Evolutionary conservation across 208 protist species (phyloP), one percentile per base, ranked within the genome.

Genomic region (Leishmania tarentolae): DNA sequence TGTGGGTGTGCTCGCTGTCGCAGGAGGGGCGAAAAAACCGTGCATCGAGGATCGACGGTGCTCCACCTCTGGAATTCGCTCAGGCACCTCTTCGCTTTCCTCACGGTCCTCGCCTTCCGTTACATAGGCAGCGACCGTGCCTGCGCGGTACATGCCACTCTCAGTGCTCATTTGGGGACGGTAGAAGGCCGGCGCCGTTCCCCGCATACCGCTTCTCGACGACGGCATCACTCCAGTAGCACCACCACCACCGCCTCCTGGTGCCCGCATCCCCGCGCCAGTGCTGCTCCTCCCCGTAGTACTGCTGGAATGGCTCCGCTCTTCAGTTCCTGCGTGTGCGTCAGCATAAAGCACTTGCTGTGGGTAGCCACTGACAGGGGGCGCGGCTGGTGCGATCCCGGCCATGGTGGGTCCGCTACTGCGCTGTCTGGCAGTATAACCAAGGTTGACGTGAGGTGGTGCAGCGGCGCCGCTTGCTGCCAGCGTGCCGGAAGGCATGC

Each of bases 371-470:
- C 61, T 53, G 42, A 53, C 19, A 28, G 75, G 6, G 68, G 81
- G 74, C 42, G 73, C 31, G 31, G 79, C 31, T 8, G 63, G 50
- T 52, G 79, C 59, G 31, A 19, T 50, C 7, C 37, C 65, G 5
- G 63, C 50, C 1, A 21, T 40, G 13, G n/a, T 35, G 3, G 15
- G 28, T 37, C 31, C 50, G 53, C 50, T 61, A 17, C 69, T 65
- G 28, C 57, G 71, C 15, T 46, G n/a, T 17, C 61, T 17, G 46
- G 42, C 50, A 9, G 73, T 42, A 77, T 82, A 79, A 40, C 82
- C 82, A 40, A 82, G 71, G 63, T 76, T 42, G 11, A 85, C 82
- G 63, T 85, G 82, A 35, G 82, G 82, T 8, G 76, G 72, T 71
- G 66, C 72, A 40, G 74, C 50, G 47, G 52, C 37, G 19, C 75